Evolutionary conservation across 208 protist genomes (phyloP).

Genomic region (Strigomonas galati): DNA sequence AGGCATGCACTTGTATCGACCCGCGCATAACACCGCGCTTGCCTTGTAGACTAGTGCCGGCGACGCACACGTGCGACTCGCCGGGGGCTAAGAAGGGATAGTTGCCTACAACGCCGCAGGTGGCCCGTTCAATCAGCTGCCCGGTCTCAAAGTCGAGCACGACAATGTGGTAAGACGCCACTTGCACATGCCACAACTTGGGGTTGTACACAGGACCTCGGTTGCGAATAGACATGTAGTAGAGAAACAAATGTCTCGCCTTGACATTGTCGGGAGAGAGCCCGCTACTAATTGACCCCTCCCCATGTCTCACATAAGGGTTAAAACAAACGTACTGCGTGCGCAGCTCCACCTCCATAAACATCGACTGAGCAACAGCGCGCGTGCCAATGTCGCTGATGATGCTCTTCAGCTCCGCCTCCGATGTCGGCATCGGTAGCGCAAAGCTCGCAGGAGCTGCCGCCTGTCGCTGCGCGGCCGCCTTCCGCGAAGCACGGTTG

Average conservation of each 20-base stretch:
- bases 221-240: constrained; percentile 80
- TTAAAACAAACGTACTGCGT: constrained; percentile 71
- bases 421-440: background rate
- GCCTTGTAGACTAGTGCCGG: constrained; percentile 53
- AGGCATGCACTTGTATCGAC: constrained; percentile 79
- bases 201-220: constrained; percentile 44
- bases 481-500: background rate
- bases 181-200: constrained; percentile 69
- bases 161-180: constrained; percentile 76
- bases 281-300: background rate
- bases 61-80: constrained; percentile 74
- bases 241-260: constrained; percentile 60
- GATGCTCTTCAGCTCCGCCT: constrained; percentile 28
- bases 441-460: background rate
- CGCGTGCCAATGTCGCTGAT: constrained; percentile 49
- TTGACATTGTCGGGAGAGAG: constrained; percentile 7
- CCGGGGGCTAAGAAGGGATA: constrained; percentile 67
- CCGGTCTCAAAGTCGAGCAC: constrained; percentile 46
- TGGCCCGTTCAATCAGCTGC: constrained; percentile 60
- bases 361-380: constrained; percentile 52
- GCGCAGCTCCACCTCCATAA: constrained; percentile 70
- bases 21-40: constrained; percentile 68
- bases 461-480: background rate
- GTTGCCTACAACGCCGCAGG: constrained; percentile 75
- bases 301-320: constrained; percentile 9